Evolutionary conservation across 2,329 filamentous ascomycete species (phyloP).

Genomic region (Microsporum canis): DNA sequence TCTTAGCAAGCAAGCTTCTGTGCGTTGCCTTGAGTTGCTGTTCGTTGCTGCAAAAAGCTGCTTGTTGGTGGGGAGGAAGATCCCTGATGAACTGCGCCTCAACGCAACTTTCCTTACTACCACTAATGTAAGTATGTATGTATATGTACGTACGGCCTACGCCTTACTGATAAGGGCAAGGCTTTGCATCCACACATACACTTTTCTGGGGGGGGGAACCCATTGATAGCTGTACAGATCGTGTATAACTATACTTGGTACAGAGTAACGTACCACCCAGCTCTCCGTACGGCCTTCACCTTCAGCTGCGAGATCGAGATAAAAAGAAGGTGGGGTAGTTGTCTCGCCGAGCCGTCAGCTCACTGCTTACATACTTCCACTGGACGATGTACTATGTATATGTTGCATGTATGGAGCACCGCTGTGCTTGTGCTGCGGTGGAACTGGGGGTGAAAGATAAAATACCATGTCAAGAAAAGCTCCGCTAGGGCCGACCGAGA

Average conservation of each 20-base stretch:
- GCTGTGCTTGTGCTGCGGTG: neutral
- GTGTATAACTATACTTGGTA: neutral
- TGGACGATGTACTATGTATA: neutral
- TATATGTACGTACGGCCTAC: neutral
- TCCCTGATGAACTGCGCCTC: neutral
- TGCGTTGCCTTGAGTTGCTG: neutral
- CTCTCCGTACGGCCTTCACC: neutral
- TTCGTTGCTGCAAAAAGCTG: neutral
- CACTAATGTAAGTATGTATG: neutral
- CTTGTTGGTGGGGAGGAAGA: neutral
- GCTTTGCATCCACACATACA: neutral
- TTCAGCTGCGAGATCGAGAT: neutral
- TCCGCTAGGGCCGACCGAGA: neutral
- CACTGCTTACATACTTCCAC: neutral
- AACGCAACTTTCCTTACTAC: neutral
- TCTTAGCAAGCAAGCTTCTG: conserved; percentile 2
- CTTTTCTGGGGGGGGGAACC: too few species aligned
- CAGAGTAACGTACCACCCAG: neutral
- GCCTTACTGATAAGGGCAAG: neutral
- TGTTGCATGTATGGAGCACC: neutral
- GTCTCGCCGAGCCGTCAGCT: neutral
- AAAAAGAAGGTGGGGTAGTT: neutral
- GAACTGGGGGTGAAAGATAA: neutral
- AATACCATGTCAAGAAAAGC: neutral
- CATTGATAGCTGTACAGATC: neutral